A percentile compares a stretch with the other conserved stretches of the same genome.
Conservation (phyloP, 176 grass and related monocot species). For the Bolboschoenus planiculmis region DNA sequence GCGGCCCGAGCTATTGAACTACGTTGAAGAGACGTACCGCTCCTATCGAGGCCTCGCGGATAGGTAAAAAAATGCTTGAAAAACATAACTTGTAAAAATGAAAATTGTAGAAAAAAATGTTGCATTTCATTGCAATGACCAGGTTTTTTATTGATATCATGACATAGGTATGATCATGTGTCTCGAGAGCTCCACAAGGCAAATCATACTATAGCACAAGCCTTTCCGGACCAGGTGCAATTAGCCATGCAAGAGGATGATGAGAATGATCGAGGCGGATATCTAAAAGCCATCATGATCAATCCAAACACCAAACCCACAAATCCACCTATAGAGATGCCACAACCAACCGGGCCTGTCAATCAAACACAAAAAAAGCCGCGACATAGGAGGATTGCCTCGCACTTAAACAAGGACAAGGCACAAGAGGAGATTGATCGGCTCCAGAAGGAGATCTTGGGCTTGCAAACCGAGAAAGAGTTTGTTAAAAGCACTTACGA, state of each 20-base stretch:
- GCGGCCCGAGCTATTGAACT: constrained; percentile 45
- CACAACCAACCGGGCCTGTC: constrained; percentile 13
- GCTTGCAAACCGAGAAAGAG: constrained; percentile 72
- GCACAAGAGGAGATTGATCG: constrained; percentile 64
- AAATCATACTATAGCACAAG: constrained; percentile 82
- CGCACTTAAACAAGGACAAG: constrained; percentile 64
- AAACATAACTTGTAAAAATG: constrained; percentile 14
- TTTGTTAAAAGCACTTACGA: constrained; percentile 75
- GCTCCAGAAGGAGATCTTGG: constrained; percentile 72
- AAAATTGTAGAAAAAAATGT: constrained; percentile 20
- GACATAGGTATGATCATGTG: constrained; percentile 46
- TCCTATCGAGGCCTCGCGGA: constrained; percentile 55
- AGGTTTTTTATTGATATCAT: background rate
- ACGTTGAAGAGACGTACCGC: constrained; percentile 62
- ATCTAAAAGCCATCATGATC: constrained; percentile 41
- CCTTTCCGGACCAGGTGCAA: constrained; percentile 76
- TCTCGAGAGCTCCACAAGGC: constrained; percentile 88
- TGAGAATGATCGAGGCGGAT: constrained; percentile 34
- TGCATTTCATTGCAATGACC: background rate
- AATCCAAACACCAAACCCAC: constrained; percentile 33
- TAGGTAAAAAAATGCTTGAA: background rate
- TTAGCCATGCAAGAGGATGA: constrained; percentile 57
- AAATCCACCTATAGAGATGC: constrained; percentile 38
- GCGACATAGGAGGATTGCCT: constrained; percentile 36
- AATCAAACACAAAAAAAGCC: constrained; percentile 29